phyloP scores from a whole-genome alignment of 768 basidiomycete genomes.

The Mycena venus region DNA sequence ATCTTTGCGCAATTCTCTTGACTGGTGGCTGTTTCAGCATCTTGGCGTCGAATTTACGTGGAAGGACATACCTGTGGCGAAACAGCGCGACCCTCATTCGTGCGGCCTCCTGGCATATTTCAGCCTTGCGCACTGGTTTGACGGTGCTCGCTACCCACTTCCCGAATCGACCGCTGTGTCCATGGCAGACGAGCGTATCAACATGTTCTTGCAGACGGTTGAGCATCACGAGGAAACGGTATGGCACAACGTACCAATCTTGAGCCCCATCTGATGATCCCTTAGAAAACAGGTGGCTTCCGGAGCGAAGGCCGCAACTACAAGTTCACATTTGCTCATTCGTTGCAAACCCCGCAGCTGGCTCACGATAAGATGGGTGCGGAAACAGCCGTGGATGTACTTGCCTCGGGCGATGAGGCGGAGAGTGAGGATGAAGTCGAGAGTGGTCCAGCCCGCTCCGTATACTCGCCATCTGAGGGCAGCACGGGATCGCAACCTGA shows the following conservation, averaged over 20 bases:
- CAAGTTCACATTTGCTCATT: slow-evolving; percentile 11
- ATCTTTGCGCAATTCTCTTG: neutral
- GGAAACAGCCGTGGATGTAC: neutral
- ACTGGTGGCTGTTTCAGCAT: slow-evolving; percentile 20
- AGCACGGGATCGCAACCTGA: too few species aligned
- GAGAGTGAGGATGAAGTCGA: too few species aligned
- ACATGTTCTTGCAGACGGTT: neutral
- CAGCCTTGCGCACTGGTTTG: slow-evolving; percentile 10
- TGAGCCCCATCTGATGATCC: too few species aligned
- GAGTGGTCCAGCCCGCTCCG: too few species aligned
- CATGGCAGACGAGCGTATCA: slow-evolving; percentile 19
- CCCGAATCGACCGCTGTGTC: neutral
- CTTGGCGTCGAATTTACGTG: slow-evolving; percentile 7
- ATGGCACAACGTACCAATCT: neutral
- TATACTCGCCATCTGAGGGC: too few species aligned
- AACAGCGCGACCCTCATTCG: slow-evolving; percentile 14
- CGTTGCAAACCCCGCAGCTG: neutral
- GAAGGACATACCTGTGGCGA: slow-evolving; percentile 5
- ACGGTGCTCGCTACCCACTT: slow-evolving; percentile 4
- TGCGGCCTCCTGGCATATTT: slow-evolving; percentile 13
- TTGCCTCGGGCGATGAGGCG: neutral
- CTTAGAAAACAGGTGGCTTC: neutral
- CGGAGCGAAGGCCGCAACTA: neutral
- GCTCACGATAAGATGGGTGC: neutral
- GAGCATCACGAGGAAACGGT: slow-evolving; percentile 7